A percentile compares a stretch with the other conserved stretches of the same genome.
These are phyloP conservation scores for Nothopassalora personata DNA, from an alignment of 2,329 filamentous ascomycete genomes.

Conservation along the genomic window DNA sequence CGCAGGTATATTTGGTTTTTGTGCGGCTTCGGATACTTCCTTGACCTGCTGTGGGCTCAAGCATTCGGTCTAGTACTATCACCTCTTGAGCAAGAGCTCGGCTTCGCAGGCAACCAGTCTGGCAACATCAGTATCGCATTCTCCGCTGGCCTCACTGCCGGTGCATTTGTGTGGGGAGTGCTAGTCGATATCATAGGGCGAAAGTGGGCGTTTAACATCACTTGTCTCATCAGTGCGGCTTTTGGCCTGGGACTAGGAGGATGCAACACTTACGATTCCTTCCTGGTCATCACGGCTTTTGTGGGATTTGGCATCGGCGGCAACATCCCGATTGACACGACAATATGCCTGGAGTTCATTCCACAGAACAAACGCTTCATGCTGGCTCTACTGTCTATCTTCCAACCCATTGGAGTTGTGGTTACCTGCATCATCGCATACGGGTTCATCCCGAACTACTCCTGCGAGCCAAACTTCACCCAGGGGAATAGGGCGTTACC, in stretches of 20 bases:
- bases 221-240: conserved; percentile 50
- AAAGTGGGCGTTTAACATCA: conserved; percentile 55
- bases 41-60: conserved; percentile 56
- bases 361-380: conserved; percentile 50
- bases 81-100: conserved; percentile 53
- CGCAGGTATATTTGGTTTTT: conserved; percentile 39
- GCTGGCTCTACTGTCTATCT: conserved; percentile 50
- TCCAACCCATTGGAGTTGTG: conserved; percentile 53
- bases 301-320: conserved; percentile 47
- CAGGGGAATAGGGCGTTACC: conserved; percentile 36
- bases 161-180: conserved; percentile 53
- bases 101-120: conserved; percentile 41
- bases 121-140: conserved; percentile 50
- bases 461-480: conserved; percentile 48
- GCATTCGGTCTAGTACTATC: conserved; percentile 53
- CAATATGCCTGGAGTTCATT: conserved; percentile 53
- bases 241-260: conserved; percentile 51
- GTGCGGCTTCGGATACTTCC: conserved; percentile 52
- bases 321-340: conserved; percentile 54
- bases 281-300: conserved; percentile 51
- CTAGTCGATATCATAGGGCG: conserved; percentile 52
- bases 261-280: conserved; percentile 46
- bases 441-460: conserved; percentile 46
- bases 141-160: conserved; percentile 51
- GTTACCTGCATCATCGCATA: conserved; percentile 49